These are phyloP conservation scores for Penicillium brasilianum DNA, from an alignment of 2,329 filamentous ascomycete species.

Conservation along the genomic window DNA sequence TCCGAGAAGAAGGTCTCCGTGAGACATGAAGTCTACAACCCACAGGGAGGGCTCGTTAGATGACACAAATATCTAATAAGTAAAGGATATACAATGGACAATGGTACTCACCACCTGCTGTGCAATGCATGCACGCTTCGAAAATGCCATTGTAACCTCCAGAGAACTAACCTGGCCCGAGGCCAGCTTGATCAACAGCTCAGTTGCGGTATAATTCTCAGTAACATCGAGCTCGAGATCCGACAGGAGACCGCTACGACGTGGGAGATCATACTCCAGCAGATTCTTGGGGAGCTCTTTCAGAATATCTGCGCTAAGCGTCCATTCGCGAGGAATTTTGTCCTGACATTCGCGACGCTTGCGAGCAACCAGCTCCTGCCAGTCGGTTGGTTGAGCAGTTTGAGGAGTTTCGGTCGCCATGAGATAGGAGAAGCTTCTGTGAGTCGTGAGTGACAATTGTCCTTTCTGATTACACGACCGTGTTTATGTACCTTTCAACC, in stretches of 20 bases:
- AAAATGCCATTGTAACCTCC: conserved; percentile 43
- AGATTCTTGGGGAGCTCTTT: conserved; percentile 18
- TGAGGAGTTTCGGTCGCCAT: conserved; percentile 14
- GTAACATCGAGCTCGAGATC: conserved; percentile 56
- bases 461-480: not conserved
- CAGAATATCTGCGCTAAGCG: conserved; percentile 23
- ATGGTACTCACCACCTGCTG: conserved; percentile 38
- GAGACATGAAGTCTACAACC: conserved; percentile 38
- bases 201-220: conserved; percentile 28
- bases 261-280: conserved; percentile 29
- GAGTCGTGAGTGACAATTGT: not conserved
- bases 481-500: not conserved
- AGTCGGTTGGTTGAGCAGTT: conserved; percentile 12
- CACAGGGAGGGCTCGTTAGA: not conserved
- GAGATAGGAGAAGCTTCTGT: not conserved
- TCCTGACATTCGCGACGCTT: conserved; percentile 38
- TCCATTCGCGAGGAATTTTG: conserved; percentile 44
- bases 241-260: conserved; percentile 51
- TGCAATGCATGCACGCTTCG: conserved; percentile 46
- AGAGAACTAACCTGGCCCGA: conserved; percentile 28
- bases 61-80: not conserved
- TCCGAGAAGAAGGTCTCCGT: conserved; percentile 46
- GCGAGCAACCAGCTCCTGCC: conserved; percentile 29
- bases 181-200: conserved; percentile 28
- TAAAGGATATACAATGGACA: not conserved